phyloP scores from a whole-genome alignment of 805 yeast species.

The Wickerhamiella brachini region DNA sequence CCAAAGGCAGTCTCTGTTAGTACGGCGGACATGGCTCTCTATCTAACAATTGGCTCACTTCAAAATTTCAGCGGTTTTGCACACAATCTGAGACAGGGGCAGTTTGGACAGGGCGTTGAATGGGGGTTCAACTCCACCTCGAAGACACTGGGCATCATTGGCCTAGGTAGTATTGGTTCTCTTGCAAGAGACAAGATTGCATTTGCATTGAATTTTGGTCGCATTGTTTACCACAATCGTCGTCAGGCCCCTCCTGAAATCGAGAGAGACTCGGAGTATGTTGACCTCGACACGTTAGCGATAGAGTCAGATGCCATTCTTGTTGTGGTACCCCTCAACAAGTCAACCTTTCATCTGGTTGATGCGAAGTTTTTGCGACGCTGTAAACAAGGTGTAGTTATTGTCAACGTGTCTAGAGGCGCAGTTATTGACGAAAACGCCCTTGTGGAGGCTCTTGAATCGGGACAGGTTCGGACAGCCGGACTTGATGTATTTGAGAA shows the following conservation, averaged over 20 bases:
- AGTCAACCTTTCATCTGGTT: slow-evolving; percentile 37
- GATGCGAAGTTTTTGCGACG: slow-evolving; percentile 31
- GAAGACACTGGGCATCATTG: slow-evolving; percentile 41
- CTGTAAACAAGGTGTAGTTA: slow-evolving; percentile 39
- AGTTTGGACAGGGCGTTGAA: slow-evolving; percentile 32
- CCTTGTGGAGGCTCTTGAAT: slow-evolving; percentile 32
- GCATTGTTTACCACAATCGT: slow-evolving; percentile 41
- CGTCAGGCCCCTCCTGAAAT: slow-evolving; percentile 32
- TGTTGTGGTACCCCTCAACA: slow-evolving; percentile 39
- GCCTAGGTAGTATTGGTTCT: slow-evolving; percentile 53
- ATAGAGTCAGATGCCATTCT: slow-evolving; percentile 35
- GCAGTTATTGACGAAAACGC: slow-evolving; percentile 43
- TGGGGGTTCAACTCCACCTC: slow-evolving; percentile 38
- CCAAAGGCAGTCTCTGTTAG: slow-evolving; percentile 40
- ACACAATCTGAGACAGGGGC: background rate
- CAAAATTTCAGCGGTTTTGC: background rate
- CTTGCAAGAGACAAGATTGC: slow-evolving; percentile 37
- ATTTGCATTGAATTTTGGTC: slow-evolving; percentile 35
- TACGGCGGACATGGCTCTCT: slow-evolving; percentile 45
- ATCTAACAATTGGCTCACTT: slow-evolving; percentile 26
- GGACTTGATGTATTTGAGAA: slow-evolving; percentile 48
- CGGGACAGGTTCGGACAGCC: slow-evolving; percentile 37
- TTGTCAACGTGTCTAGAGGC: slow-evolving; percentile 50
- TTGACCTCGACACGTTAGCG: slow-evolving; percentile 34
- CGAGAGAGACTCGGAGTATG: slow-evolving; percentile 35